phyloP scores from a whole-genome alignment of 768 basidiomycete genomes.

The Podaxis sp. region DNA sequence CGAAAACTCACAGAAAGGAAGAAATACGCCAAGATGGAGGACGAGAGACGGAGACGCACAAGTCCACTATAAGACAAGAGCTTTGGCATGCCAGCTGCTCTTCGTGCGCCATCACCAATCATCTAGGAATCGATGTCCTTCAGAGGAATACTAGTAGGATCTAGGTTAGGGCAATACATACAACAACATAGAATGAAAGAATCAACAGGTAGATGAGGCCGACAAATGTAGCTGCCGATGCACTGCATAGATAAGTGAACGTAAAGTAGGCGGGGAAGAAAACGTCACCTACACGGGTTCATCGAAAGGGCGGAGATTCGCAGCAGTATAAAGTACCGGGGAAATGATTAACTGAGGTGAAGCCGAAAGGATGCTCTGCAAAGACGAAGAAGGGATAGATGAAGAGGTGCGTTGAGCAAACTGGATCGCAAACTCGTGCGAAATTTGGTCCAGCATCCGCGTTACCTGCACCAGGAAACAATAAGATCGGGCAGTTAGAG shows the following conservation, averaged over 20 bases:
- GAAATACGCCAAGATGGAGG: slow-evolving; percentile 33
- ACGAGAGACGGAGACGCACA: slow-evolving; percentile 31
- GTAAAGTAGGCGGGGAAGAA: neutral
- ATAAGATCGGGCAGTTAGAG: too few relatives aligned
- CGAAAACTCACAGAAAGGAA: slow-evolving; percentile 32
- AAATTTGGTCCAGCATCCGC: neutral
- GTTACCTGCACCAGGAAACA: neutral
- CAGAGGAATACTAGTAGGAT: neutral
- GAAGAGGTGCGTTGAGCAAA: slow-evolving; percentile 19
- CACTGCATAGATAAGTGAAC: slow-evolving; percentile 29
- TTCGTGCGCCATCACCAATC: slow-evolving; percentile 35
- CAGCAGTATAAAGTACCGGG: slow-evolving; percentile 46
- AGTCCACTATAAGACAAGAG: slow-evolving; percentile 31
- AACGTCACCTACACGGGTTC: slow-evolving; percentile 50
- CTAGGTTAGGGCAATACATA: slow-evolving; percentile 20
- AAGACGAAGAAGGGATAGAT: slow-evolving; percentile 1
- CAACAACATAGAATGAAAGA: slow-evolving; percentile 39
- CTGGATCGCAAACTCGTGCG: slow-evolving; percentile 13
- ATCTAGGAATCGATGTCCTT: slow-evolving; percentile 21
- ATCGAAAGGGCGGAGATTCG: slow-evolving; percentile 60
- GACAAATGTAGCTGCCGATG: slow-evolving; percentile 52
- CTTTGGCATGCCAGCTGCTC: slow-evolving; percentile 32
- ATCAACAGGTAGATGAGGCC: slow-evolving; percentile 58
- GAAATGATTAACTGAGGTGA: slow-evolving; percentile 51
- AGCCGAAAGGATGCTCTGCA: slow-evolving; percentile 34